These are phyloP conservation scores for Neurospora sp. DNA, from an alignment of 495 filamentous ascomycete species.

Conservation along the genomic window DNA sequence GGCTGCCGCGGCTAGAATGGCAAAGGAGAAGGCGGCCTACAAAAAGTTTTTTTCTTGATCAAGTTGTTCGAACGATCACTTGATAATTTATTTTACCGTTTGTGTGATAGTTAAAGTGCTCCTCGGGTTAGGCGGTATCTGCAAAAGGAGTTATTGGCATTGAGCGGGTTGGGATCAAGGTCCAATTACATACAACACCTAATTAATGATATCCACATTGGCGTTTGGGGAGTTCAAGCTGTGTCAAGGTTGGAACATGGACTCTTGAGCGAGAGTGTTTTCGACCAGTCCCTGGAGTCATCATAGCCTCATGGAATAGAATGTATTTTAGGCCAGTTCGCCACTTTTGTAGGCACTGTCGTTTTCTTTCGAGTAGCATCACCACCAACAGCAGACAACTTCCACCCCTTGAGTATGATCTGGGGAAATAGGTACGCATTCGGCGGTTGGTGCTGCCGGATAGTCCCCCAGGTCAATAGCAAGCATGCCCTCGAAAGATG, in stretches of 20 bases:
- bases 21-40: slow-evolving; percentile 83
- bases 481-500: not conserved
- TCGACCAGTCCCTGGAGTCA: not conserved
- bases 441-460: not conserved
- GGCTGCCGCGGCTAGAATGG: slow-evolving; percentile 55
- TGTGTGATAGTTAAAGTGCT: not conserved
- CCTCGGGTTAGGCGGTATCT: not conserved
- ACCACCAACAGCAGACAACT: not conserved
- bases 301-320: not conserved
- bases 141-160: not conserved
- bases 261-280: not conserved
- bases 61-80: not conserved
- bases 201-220: not conserved
- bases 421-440: not conserved
- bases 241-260: not conserved
- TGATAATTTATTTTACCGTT: not conserved
- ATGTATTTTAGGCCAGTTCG: not conserved
- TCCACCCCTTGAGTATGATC: not conserved
- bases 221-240: not conserved
- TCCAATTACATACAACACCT: not conserved
- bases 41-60: slow-evolving; percentile 66
- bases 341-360: not conserved
- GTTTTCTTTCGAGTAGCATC: not conserved
- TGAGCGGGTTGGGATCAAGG: not conserved
- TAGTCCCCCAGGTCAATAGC: not conserved